Evolutionary conservation across 208 protist species (phyloP).

Genomic region (Acanthamoeba triangularis): DNA sequence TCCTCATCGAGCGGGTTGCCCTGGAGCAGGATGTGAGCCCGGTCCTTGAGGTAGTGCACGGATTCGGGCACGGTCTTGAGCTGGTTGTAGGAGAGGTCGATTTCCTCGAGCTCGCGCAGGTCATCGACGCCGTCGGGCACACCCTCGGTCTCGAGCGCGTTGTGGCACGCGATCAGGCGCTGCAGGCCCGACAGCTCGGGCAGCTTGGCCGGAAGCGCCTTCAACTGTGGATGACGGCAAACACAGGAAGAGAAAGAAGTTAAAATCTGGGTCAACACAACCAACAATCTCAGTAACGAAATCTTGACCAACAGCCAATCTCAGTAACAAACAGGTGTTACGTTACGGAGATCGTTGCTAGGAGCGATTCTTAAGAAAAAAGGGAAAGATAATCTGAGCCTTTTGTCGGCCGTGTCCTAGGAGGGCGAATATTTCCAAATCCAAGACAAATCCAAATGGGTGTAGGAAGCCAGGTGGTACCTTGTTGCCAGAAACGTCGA

Average conservation of each 20-base stretch:
- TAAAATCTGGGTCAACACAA: not conserved
- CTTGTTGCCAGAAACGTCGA: conserved; percentile 54
- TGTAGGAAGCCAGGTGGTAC: no score
- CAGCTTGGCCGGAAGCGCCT: not conserved
- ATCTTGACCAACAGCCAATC: no score
- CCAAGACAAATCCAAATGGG: no score
- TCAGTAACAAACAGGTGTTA: no score
- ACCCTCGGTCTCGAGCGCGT: not conserved
- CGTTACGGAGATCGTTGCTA: no score
- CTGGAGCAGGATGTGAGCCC: conserved; percentile 8
- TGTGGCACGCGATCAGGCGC: conserved; percentile 39
- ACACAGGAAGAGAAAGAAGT: no score
- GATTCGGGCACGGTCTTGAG: not conserved
- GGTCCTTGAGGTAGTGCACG: conserved; percentile 45
- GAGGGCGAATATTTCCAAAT: no score
- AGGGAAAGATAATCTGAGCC: no score
- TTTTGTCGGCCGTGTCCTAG: no score
- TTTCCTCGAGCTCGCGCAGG: conserved; percentile 53
- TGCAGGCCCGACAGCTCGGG: conserved; percentile 19
- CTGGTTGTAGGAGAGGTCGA: conserved; percentile 45
- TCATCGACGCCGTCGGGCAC: conserved; percentile 42
- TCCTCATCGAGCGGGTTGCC: conserved; percentile 47
- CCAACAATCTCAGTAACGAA: no score
- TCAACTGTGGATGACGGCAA: not conserved
- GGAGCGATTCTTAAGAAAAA: no score